Conservation (phyloP, 2,329 filamentous ascomycete genomes). For the Thielaviopsis ethacetica region DNA sequence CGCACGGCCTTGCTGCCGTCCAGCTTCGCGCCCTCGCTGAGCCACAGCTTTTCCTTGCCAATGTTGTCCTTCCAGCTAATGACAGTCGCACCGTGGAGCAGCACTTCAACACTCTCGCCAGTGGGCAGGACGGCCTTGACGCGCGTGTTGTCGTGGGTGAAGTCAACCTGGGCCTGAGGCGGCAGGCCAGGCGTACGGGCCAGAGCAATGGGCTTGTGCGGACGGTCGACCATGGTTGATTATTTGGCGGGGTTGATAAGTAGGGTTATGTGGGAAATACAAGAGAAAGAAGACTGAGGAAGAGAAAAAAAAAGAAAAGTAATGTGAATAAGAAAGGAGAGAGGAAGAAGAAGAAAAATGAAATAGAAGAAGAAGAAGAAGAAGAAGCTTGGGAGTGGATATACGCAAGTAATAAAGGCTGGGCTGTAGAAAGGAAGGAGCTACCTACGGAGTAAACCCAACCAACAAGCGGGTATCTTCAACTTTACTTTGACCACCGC, state of each 20-base stretch:
- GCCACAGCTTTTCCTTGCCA: constrained; percentile 69
- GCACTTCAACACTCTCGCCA: constrained; percentile 70
- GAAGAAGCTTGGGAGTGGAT: neutral
- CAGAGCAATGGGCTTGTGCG: constrained; percentile 66
- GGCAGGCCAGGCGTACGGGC: constrained; percentile 57
- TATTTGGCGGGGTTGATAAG: neutral
- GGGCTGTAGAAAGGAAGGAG: neutral
- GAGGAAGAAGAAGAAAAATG: neutral
- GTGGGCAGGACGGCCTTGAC: constrained; percentile 70
- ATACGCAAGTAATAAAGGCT: neutral
- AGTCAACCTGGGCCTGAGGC: constrained; percentile 59
- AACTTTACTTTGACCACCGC: neutral
- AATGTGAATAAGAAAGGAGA: neutral
- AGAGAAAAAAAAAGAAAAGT: neutral
- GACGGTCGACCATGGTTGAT: constrained; percentile 57
- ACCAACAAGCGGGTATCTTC: neutral
- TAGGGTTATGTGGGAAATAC: neutral
- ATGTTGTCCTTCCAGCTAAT: constrained; percentile 78
- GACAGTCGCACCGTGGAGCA: constrained; percentile 86
- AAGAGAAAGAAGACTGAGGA: neutral
- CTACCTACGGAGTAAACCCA: neutral
- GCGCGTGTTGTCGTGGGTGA: constrained; percentile 52
- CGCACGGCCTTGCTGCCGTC: constrained; percentile 82
- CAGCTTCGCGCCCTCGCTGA: constrained; percentile 63
- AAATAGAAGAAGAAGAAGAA: neutral